Evolutionary conservation across 2,329 filamentous ascomycete genomes (phyloP).

Genomic region (Penicillium janthinellum): DNA sequence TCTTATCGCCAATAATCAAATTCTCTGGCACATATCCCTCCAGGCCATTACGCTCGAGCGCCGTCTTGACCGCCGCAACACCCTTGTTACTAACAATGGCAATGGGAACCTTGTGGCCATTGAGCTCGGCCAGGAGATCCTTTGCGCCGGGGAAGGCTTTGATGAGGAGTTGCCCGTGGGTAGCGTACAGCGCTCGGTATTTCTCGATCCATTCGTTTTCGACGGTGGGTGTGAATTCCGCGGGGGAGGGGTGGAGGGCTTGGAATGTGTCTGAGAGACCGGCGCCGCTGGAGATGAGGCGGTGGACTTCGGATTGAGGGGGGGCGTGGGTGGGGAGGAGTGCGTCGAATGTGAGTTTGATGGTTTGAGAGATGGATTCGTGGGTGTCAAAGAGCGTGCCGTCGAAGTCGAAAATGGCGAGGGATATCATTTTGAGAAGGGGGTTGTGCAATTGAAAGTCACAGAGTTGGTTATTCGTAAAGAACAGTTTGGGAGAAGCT

Average conservation of each 20-base stretch:
- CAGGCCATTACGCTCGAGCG: slow-evolving; percentile 13
- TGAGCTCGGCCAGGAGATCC: slow-evolving; percentile 17
- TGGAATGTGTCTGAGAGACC: slow-evolving; percentile 19
- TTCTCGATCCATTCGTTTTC: slow-evolving; percentile 24
- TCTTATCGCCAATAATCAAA: slow-evolving; percentile 22
- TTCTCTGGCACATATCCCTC: slow-evolving; percentile 12
- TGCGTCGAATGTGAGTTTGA: slow-evolving; percentile 17
- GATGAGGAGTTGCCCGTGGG: slow-evolving; percentile 23
- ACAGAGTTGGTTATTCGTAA: neutral
- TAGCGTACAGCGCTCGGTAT: slow-evolving; percentile 26
- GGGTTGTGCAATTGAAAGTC: neutral
- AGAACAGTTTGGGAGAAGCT: neutral
- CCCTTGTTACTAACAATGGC: slow-evolving; percentile 31
- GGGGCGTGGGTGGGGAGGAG: slow-evolving; percentile 15
- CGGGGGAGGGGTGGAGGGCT: slow-evolving; percentile 9
- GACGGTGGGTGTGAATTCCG: slow-evolving; percentile 1
- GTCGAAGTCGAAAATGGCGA: slow-evolving; percentile 23
- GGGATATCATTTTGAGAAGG: slow-evolving; percentile 9
- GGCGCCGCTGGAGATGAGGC: slow-evolving; percentile 18
- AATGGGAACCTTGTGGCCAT: slow-evolving; percentile 15
- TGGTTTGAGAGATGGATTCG: slow-evolving; percentile 18
- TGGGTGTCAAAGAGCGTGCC: slow-evolving; percentile 24
- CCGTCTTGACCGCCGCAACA: slow-evolving; percentile 20
- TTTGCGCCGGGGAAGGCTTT: slow-evolving; percentile 22
- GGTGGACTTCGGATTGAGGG: slow-evolving; percentile 11